Evolutionary conservation across 1,284 basidiomycete genomes (phyloP), one percentile per base, ranked within the genome.

Genomic region (Microbotryomycetes sp.): DNA sequence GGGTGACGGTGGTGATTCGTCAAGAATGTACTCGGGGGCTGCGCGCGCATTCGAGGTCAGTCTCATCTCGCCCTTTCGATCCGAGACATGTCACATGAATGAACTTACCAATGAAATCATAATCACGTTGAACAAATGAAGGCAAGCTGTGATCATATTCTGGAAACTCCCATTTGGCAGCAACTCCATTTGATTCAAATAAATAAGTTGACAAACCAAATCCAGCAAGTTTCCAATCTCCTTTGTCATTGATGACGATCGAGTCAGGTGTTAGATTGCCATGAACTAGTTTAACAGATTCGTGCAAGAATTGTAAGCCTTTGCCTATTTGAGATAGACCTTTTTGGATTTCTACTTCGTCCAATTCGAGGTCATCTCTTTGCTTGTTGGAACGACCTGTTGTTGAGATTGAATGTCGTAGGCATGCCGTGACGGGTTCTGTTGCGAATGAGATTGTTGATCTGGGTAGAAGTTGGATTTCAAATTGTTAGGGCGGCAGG

Each of bases 281-380:
- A 74, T 99, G 94, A 50, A 99, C 88, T 57, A 92, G 79, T 68
- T 87, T 88, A 1, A 91, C 93, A 26, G 90, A 92, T 9, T 83
- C 84, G 75, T 99, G 94, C 15, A 99, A 77, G 76, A 99, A 99
- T 3, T 85, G 84, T 29, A 99, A 81, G 0, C 91, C 94, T 75
- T 92, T 92, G 77, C 90, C 92, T 14, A 97, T 79, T 73, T 97
- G 94, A 49, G 97, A 79, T 31, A 96, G 86, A 9, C 94, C 94
- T 76, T 97, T 98, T 74, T 97, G 94, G 55, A 97, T 94, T 87
- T 92, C 92, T n/a, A 96, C 84, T 79, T 94, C 90, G 73, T 92
- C 90, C 6, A 89, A 78, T 72, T 89, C 88, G 6, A 88, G 84
- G 6, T 75, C 66, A 30, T 63, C 48, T 3, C 55, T 54, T 3